Percentiles rank a stretch among this genome's conserved stretches.
Evolutionary conservation across 306 rosid species (phyloP).

Genomic region (Quercus gilva): DNA sequence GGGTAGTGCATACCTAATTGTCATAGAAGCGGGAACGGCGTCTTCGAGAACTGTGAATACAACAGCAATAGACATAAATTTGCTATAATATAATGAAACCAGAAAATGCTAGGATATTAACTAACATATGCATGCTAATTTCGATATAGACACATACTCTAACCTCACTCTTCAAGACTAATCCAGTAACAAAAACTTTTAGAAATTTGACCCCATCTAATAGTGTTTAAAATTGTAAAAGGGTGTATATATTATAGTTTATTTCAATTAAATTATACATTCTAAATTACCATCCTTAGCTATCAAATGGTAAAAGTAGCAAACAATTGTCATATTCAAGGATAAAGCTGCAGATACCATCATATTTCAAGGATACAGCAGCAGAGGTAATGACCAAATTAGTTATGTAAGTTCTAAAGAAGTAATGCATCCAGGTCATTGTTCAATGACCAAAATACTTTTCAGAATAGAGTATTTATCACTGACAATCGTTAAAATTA

Average conservation of each 20-base stretch:
- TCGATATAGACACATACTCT: not conserved
- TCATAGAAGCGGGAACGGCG: conserved; percentile 82
- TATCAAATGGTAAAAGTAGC: not conserved
- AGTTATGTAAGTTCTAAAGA: not conserved
- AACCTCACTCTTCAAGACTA: not conserved
- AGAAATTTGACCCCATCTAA: not conserved
- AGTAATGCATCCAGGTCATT: not conserved
- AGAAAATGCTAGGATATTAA: conserved; percentile 7
- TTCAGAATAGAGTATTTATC: not conserved
- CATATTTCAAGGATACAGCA: not conserved
- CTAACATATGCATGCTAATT: not conserved
- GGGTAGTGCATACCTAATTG: conserved; percentile 63
- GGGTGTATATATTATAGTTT: not conserved
- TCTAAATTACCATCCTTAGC: not conserved
- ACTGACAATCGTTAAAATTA: not conserved
- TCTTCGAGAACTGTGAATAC: conserved; percentile 59
- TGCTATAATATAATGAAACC: not conserved
- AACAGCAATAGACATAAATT: conserved; percentile 22
- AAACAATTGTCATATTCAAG: not conserved
- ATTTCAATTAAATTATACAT: not conserved
- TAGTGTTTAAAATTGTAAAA: not conserved
- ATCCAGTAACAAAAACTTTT: not conserved
- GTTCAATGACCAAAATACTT: not conserved
- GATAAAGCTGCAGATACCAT: not conserved
- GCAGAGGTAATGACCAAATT: not conserved